A percentile compares a stretch with the other conserved stretches of the same genome.
Conservation (phyloP, 257 asterid genomes). For the Echium plantagineum region DNA sequence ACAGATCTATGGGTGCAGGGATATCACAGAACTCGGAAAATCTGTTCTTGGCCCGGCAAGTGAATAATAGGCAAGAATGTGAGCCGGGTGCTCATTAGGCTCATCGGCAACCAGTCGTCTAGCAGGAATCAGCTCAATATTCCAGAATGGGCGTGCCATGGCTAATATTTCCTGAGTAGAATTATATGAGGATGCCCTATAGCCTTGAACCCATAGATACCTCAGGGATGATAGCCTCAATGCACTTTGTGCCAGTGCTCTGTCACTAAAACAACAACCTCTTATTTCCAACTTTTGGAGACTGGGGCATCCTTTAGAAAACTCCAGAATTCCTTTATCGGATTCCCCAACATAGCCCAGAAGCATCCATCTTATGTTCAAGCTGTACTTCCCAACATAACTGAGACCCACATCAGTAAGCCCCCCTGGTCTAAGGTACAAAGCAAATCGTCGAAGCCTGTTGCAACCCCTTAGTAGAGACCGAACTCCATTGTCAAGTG, state of each 20-base stretch:
- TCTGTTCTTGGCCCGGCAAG: slow-evolving; percentile 84
- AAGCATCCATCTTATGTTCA: slow-evolving; percentile 82
- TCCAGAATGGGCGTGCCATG: slow-evolving; percentile 74
- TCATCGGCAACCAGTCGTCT: slow-evolving; percentile 24
- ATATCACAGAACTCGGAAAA: slow-evolving; percentile 49
- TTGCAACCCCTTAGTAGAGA: slow-evolving; percentile 54
- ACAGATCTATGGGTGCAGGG: slow-evolving; percentile 32
- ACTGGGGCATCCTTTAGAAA: slow-evolving; percentile 75
- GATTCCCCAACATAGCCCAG: slow-evolving; percentile 71
- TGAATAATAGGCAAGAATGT: slow-evolving; percentile 76
- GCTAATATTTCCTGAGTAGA: slow-evolving; percentile 35
- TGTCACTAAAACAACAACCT: slow-evolving; percentile 75
- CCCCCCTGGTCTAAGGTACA: slow-evolving; percentile 69
- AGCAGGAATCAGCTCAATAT: slow-evolving; percentile 67
- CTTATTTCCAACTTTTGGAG: slow-evolving; percentile 72
- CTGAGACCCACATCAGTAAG: slow-evolving; percentile 64
- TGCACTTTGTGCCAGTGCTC: slow-evolving; percentile 55
- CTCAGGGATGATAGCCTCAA: slow-evolving; percentile 40
- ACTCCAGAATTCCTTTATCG: slow-evolving; percentile 64
- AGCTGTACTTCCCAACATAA: slow-evolving; percentile 61
- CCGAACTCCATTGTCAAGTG: slow-evolving; percentile 74
- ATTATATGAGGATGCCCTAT: slow-evolving; percentile 26
- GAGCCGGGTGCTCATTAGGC: slow-evolving; percentile 58
- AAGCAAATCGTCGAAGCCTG: slow-evolving; percentile 58
- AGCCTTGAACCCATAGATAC: slow-evolving; percentile 89